Conservation (phyloP, 2,329 filamentous ascomycete species). For the Cladobotryum mycophilum region DNA sequence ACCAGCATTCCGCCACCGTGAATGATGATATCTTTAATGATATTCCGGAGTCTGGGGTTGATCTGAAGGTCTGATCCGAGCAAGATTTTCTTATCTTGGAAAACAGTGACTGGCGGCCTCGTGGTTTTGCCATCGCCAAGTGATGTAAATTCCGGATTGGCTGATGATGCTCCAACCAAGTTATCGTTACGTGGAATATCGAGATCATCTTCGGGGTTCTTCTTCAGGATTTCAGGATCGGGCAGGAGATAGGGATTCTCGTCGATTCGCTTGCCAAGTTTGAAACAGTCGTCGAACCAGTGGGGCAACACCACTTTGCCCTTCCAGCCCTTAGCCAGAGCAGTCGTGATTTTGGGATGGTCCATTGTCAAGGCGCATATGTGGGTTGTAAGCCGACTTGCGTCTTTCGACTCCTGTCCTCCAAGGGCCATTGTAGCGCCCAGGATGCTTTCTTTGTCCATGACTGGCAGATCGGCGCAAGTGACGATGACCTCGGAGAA, state of each 20-base stretch:
- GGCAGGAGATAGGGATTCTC: conserved; percentile 82
- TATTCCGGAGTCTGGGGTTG: conserved; percentile 56
- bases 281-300: conserved; percentile 97
- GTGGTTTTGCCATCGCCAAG: conserved; percentile 35
- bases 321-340: conserved; percentile 57
- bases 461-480: conserved; percentile 75
- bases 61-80: conserved; percentile 70
- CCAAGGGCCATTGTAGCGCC: conserved; percentile 87
- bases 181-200: conserved; percentile 52
- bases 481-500: conserved; percentile 79
- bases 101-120: conserved; percentile 60
- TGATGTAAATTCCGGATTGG: conserved; percentile 37
- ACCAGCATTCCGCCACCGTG: conserved; percentile 67
- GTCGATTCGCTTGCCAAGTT: conserved; percentile 83
- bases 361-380: conserved; percentile 76
- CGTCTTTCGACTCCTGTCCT: conserved; percentile 66
- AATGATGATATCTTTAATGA: conserved; percentile 64
- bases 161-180: conserved; percentile 60
- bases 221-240: conserved; percentile 73
- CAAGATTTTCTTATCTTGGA: conserved; percentile 70
- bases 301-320: conserved; percentile 87
- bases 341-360: conserved; percentile 62
- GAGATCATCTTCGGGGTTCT: conserved; percentile 48
- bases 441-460: conserved; percentile 86
- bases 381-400: conserved; percentile 76